Conservation (phyloP, 805 yeast species). For the Yamadazyma insecticola region DNA sequence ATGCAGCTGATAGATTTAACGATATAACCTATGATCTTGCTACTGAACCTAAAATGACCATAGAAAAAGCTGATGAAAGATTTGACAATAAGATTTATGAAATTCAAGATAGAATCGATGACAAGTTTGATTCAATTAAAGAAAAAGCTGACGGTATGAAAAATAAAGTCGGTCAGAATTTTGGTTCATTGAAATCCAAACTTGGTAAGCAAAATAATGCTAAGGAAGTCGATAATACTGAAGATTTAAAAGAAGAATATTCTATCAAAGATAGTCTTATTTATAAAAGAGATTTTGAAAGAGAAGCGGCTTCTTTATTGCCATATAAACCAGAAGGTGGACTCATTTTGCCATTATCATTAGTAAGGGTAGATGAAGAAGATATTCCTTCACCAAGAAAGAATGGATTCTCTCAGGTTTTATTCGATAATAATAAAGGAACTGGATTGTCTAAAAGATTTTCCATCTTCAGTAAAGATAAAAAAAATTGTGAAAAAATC, state of each 20-base stretch:
- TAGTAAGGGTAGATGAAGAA: conserved; percentile 12
- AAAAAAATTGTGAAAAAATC: conserved; percentile 41
- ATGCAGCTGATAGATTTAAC: conserved; percentile 12
- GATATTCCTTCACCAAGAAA: conserved; percentile 13
- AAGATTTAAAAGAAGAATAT: neutral
- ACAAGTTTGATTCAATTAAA: conserved; percentile 8
- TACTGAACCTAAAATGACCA: conserved; percentile 15
- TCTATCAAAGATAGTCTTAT: conserved; percentile 4
- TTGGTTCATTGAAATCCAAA: conserved; percentile 2
- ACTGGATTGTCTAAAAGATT: conserved; percentile 6
- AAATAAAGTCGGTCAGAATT: conserved; percentile 4
- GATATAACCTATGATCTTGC: conserved; percentile 17
- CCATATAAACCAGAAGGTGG: conserved; percentile 8
- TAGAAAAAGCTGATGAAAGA: conserved; percentile 16
- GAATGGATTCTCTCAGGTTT: conserved; percentile 15
- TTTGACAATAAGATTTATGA: conserved; percentile 14
- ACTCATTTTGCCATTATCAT: conserved; percentile 17
- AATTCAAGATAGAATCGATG: conserved; percentile 11
- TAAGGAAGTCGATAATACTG: neutral
- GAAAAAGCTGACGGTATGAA: conserved; percentile 8
- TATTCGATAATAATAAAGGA: neutral
- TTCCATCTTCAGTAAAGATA: conserved; percentile 15
- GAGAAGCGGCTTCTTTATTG: conserved; percentile 1
- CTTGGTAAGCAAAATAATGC: conserved; percentile 1
- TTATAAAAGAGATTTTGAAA: conserved; percentile 6